Evolutionary conservation across 768 basidiomycete genomes (phyloP), one percentile per base, ranked within the genome.

Genomic region (Ramaria sp.): DNA sequence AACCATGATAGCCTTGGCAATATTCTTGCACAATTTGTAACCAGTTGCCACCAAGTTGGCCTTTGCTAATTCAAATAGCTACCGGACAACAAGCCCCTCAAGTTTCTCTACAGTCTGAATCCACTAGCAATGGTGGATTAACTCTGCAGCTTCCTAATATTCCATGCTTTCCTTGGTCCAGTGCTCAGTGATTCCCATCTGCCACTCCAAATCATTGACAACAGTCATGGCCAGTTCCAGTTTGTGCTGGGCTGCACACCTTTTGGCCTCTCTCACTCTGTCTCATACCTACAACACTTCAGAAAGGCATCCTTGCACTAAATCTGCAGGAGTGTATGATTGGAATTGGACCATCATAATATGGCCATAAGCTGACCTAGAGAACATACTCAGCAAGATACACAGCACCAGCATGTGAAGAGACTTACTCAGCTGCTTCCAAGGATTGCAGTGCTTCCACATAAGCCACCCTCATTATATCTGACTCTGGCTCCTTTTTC

Each of bases 21-120:
- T 54, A 19, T 38, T 7, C 38, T 54, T 27, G 53, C 53, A 37
- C 7, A 54, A 11, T 38, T 54, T 54, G 19, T 41, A 54, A 66
- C 69, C 62, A 1, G 61, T 61, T 20, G 61, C 64, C 7, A 57
- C 59, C 47, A 67, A 33, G 17, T 59, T 61, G 13, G 67, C 49
- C 59, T 68, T 71, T 4, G 60, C 46, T 1, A 72, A 54, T 53
- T 72, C 67, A 42, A 71, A 66, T 0, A 71, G 57, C 0, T 63
- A 52, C 71, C 65, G n/a, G n/a, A n/a, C n/a, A n/a, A n/a, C n/a
- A n/a, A n/a, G n/a, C n/a, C n/a, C n/a, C n/a, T n/a, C n/a, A 0
- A 72, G 62, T 4, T 63, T 53, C 27, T 70, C 66, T 0, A 71
- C 54, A 1, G 66, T 67, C 3, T 41, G 12, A 5, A 57, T 45